Conservation (phyloP, 768 basidiomycete species). For the Tylopilus felleus region DNA sequence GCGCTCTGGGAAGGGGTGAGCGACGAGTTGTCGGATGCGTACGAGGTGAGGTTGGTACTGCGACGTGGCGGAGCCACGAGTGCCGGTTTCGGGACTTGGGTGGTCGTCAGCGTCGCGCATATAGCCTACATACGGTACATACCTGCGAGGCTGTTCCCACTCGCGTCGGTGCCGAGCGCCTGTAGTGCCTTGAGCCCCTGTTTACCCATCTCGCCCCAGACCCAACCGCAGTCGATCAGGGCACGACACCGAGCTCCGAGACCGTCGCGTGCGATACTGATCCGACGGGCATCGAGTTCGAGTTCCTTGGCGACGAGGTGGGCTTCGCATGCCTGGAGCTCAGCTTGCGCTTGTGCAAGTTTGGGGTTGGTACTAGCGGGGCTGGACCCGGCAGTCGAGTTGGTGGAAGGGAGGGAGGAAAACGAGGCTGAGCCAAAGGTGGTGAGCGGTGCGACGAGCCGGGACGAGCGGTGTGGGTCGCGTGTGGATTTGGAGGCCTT, state of each 20-base stretch:
- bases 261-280: slow-evolving; percentile 58
- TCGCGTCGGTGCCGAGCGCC: slow-evolving; percentile 1
- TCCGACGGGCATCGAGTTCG: slow-evolving; percentile 52
- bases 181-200: slow-evolving; percentile 45
- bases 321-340: slow-evolving; percentile 79
- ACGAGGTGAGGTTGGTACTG: slow-evolving; percentile 19
- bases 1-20: slow-evolving; percentile 75
- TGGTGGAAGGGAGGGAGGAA: slow-evolving; percentile 37
- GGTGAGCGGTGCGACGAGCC: slow-evolving; percentile 11
- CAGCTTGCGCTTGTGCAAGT: slow-evolving; percentile 63
- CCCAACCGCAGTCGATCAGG: slow-evolving; percentile 64
- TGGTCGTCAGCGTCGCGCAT: background rate
- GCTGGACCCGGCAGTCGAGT: slow-evolving; percentile 17
- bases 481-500: slow-evolving; percentile 64
- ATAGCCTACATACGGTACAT: background rate
- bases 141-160: background rate
- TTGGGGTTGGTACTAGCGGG: slow-evolving; percentile 37
- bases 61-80: slow-evolving; percentile 4
- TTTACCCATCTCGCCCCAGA: slow-evolving; percentile 66
- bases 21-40: slow-evolving; percentile 56
- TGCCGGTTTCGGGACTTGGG: background rate
- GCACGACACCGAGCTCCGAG: slow-evolving; percentile 61
- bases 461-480: slow-evolving; percentile 36
- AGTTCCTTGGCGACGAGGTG: slow-evolving; percentile 69
- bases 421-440: slow-evolving; percentile 42